Conservation (phyloP, 345 rosid genomes). For the Gossypium stocksii region DNA sequence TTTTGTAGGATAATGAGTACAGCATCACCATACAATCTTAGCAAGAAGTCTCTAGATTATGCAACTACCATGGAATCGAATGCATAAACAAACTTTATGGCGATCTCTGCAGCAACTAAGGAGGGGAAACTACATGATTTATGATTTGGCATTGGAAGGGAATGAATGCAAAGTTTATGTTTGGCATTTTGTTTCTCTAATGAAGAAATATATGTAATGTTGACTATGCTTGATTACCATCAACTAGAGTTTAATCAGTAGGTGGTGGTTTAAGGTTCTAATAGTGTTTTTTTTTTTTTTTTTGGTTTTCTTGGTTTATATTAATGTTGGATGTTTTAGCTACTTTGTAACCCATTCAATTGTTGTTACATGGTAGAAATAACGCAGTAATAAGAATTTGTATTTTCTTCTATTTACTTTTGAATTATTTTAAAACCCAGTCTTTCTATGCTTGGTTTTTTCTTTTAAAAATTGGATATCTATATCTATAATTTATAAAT, state of each 20-base stretch:
- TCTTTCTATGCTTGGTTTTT: too few relatives aligned
- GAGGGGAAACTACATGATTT: conserved; percentile 7
- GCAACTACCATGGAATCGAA: conserved; percentile 18
- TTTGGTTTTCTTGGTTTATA: too few relatives aligned
- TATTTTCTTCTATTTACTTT: background rate
- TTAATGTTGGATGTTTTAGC: conserved; percentile 6
- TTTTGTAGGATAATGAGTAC: conserved; percentile 49
- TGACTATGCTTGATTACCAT: conserved; percentile 6
- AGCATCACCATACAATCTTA: conserved; percentile 42
- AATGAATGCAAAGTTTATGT: conserved; percentile 10
- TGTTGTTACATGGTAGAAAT: conserved; percentile 24
- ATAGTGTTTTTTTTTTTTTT: background rate
- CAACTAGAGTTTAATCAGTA: background rate
- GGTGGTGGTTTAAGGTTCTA: conserved; percentile 8
- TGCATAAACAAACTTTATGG: conserved; percentile 32
- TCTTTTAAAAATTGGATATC: too few relatives aligned
- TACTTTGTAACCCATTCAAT: conserved; percentile 23
- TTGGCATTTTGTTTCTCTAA: background rate
- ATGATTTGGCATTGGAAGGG: background rate
- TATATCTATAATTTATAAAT: too few relatives aligned
- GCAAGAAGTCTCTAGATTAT: conserved; percentile 42
- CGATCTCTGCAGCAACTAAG: conserved; percentile 21
- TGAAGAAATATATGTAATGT: conserved; percentile 9
- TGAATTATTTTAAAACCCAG: too few relatives aligned
- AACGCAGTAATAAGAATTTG: conserved; percentile 10